phyloP scores from a whole-genome alignment of 441 rosid species.

The Mallotus repandus region DNA sequence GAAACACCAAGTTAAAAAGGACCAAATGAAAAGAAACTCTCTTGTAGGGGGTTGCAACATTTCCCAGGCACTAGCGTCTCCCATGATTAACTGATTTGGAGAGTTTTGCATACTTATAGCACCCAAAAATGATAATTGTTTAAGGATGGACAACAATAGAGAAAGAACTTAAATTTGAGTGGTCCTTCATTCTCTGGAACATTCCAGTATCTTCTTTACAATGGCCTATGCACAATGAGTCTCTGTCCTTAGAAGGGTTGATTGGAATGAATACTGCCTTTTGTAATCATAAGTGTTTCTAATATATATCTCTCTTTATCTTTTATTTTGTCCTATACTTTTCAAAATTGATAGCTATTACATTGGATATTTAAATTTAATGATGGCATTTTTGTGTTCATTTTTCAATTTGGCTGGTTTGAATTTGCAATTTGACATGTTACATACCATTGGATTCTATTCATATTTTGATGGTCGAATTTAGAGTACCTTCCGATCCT shows the following conservation, averaged over 20 bases:
- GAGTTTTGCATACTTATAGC: background rate
- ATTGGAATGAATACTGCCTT: background rate
- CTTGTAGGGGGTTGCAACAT: background rate
- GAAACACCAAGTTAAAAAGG: background rate
- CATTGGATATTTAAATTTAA: background rate
- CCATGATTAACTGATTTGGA: no score
- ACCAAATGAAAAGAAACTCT: background rate
- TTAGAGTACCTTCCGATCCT: background rate
- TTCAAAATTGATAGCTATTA: background rate
- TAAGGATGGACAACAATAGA: background rate
- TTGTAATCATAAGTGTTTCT: background rate
- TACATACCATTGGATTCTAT: background rate
- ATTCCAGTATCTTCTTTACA: background rate
- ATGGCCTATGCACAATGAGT: background rate
- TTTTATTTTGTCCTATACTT: background rate
- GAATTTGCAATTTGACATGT: background rate
- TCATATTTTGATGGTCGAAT: background rate
- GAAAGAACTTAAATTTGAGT: background rate
- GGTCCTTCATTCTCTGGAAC: background rate
- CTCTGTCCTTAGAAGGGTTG: background rate
- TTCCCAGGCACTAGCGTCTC: background rate
- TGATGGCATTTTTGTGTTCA: background rate
- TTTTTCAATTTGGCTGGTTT: conserved; percentile 6
- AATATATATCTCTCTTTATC: no score
- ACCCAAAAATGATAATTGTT: background rate